Conservation (phyloP, 768 basidiomycete genomes). For the Butyriboletus loyo region DNA sequence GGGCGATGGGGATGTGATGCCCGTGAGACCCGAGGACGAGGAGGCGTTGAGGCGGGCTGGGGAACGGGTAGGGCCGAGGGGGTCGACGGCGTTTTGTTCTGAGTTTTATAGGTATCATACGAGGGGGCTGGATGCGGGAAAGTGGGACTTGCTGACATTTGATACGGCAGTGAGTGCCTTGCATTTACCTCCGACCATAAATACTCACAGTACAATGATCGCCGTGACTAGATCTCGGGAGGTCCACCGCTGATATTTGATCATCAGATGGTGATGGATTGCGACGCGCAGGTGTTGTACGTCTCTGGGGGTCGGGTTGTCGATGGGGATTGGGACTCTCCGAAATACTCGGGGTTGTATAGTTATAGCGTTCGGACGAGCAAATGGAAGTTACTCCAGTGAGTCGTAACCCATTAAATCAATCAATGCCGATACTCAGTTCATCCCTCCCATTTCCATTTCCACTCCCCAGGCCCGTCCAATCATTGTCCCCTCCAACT, state of each 20-base stretch:
- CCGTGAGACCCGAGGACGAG: slow-evolving; percentile 23
- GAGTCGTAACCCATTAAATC: slow-evolving; percentile 24
- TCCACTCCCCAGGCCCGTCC: slow-evolving; percentile 18
- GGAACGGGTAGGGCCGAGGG: slow-evolving; percentile 15
- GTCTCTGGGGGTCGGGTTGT: slow-evolving; percentile 74
- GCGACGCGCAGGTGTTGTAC: slow-evolving; percentile 66
- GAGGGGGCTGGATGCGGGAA: slow-evolving; percentile 44
- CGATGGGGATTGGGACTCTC: slow-evolving; percentile 57
- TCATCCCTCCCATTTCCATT: background rate
- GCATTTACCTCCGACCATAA: no score
- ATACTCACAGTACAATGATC: background rate
- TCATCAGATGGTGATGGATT: slow-evolving; percentile 79
- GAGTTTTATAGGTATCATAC: slow-evolving; percentile 72
- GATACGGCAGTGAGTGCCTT: slow-evolving; percentile 57
- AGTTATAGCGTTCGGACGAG: slow-evolving; percentile 64
- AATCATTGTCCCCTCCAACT: slow-evolving; percentile 8
- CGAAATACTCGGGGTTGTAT: slow-evolving; percentile 70
- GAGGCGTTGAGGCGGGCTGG: slow-evolving; percentile 19
- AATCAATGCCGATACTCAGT: background rate
- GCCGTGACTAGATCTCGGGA: slow-evolving; percentile 45
- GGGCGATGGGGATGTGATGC: slow-evolving; percentile 48
- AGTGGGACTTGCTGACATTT: slow-evolving; percentile 68
- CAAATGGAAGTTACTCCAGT: slow-evolving; percentile 72
- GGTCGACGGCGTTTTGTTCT: slow-evolving; percentile 43
- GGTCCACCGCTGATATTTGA: slow-evolving; percentile 77